phyloP scores from a whole-genome alignment of 2,329 filamentous ascomycete species.

The Aspergillus neotritici region DNA sequence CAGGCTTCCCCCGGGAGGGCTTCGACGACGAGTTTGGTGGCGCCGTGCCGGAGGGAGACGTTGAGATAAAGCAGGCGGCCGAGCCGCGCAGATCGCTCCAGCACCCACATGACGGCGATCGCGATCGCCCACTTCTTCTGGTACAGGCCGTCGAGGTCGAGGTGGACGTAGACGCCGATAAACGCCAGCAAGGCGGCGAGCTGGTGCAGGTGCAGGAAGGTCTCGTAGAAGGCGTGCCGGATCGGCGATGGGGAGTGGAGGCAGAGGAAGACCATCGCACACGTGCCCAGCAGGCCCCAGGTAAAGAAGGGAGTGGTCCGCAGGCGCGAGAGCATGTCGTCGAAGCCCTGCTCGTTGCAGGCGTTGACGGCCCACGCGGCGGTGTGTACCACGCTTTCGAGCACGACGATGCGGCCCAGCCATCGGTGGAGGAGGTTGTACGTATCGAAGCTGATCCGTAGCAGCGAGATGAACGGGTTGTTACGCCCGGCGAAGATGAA shows the following conservation, averaged over 20 bases:
- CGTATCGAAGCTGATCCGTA: conserved; percentile 90
- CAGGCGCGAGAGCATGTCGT: conserved; percentile 31
- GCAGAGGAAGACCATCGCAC: conserved; percentile 36
- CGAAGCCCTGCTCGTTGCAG: conserved; percentile 26
- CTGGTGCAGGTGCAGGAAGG: conserved; percentile 45
- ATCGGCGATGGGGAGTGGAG: conserved; percentile 42
- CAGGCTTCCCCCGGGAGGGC: conserved; percentile 57
- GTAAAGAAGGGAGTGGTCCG: conserved; percentile 37
- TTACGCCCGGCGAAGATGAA: conserved; percentile 86
- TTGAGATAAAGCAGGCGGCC: conserved; percentile 51
- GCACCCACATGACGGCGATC: conserved; percentile 35
- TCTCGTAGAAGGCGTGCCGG: conserved; percentile 44
- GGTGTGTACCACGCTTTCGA: conserved; percentile 67
- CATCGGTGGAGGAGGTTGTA: conserved; percentile 88
- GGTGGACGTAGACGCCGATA: conserved; percentile 42
- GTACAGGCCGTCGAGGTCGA: conserved; percentile 37
- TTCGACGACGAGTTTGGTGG: conserved; percentile 51
- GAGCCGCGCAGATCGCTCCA: conserved; percentile 44
- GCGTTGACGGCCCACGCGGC: conserved; percentile 73
- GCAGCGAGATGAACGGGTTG: conserved; percentile 76
- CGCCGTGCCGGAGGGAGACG: conserved; percentile 43
- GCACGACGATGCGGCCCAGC: conserved; percentile 69
- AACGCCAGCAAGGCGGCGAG: conserved; percentile 39
- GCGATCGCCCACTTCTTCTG: conserved; percentile 37
- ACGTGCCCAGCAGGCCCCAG: conserved; percentile 42